Percentiles rank a stretch among this genome's conserved stretches.
Evolutionary conservation across 2,329 filamentous ascomycete genomes (phyloP).

Genomic region (Stachybotrys elegans): DNA sequence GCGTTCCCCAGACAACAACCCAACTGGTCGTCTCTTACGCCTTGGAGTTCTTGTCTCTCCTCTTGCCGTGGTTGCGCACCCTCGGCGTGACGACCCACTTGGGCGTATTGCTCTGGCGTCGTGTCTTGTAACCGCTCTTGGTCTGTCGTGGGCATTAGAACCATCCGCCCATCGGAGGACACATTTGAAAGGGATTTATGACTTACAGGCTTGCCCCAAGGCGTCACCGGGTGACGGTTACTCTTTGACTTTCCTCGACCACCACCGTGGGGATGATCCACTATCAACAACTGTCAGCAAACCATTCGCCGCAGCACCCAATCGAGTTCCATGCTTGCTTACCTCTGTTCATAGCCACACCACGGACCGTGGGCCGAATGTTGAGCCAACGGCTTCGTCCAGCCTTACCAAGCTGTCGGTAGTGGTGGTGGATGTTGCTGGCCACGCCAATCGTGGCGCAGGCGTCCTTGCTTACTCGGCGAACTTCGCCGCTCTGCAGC

Average conservation of each 20-base stretch:
- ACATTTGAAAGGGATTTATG: background rate
- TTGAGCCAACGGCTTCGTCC: slow-evolving; percentile 91
- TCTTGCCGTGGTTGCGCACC: slow-evolving; percentile 85
- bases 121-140: slow-evolving; percentile 89
- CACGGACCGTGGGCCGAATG: slow-evolving; percentile 90
- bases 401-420: slow-evolving; percentile 88
- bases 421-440: slow-evolving; percentile 90
- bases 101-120: slow-evolving; percentile 83
- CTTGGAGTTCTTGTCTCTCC: slow-evolving; percentile 57
- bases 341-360: slow-evolving; percentile 98
- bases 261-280: slow-evolving; percentile 97
- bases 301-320: background rate
- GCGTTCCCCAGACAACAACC: no score
- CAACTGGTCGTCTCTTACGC: no score
- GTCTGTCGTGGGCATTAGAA: slow-evolving; percentile 37
- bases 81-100: slow-evolving; percentile 83
- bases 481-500: slow-evolving; percentile 87
- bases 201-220: slow-evolving; percentile 92
- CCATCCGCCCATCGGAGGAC: no score
- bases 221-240: slow-evolving; percentile 90
- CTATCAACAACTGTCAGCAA: slow-evolving; percentile 30
- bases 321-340: no score
- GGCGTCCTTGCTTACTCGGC: slow-evolving; percentile 84
- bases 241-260: slow-evolving; percentile 99
- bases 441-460: slow-evolving; percentile 92